Conservation (phyloP, 1,139 yeast genomes). For the Debaryomyces coudertii region DNA sequence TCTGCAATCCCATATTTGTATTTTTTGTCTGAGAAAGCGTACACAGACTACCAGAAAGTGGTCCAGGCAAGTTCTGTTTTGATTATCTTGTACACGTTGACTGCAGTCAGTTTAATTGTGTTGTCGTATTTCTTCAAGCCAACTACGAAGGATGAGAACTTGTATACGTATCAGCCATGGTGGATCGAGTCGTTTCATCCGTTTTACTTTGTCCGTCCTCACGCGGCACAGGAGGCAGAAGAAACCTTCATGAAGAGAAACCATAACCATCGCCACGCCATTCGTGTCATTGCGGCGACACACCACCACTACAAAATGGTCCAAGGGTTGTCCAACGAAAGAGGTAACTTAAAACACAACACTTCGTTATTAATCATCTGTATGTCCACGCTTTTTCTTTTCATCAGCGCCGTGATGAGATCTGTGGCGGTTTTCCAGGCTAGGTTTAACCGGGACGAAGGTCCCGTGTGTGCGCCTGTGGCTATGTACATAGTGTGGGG, state of each 20-base stretch:
- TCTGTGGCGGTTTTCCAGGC: slow-evolving; percentile 55
- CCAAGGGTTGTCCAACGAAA: slow-evolving; percentile 46
- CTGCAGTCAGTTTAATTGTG: slow-evolving; percentile 53
- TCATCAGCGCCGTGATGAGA: slow-evolving; percentile 62
- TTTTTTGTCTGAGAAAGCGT: slow-evolving; percentile 50
- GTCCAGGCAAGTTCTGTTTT: slow-evolving; percentile 60
- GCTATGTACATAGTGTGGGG: slow-evolving; percentile 70
- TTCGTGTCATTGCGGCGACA: slow-evolving; percentile 52
- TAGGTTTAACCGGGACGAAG: slow-evolving; percentile 27
- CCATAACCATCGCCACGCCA: slow-evolving; percentile 53
- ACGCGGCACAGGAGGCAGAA: slow-evolving; percentile 54
- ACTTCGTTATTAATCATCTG: slow-evolving; percentile 50
- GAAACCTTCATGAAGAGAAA: slow-evolving; percentile 53
- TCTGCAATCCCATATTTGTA: slow-evolving; percentile 66
- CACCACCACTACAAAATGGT: slow-evolving; percentile 47
- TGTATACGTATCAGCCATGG: slow-evolving; percentile 73
- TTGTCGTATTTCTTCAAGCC: slow-evolving; percentile 61
- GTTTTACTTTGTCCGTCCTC: slow-evolving; percentile 54
- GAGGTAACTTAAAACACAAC: slow-evolving; percentile 55
- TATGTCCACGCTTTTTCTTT: slow-evolving; percentile 54
- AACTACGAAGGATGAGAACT: slow-evolving; percentile 53
- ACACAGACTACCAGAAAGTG: slow-evolving; percentile 56
- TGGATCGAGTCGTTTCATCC: slow-evolving; percentile 72
- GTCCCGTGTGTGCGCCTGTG: slow-evolving; percentile 40
- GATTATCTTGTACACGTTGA: slow-evolving; percentile 59